Conservation (phyloP, 1,284 basidiomycete species). For the Leccinum fuscescens region DNA sequence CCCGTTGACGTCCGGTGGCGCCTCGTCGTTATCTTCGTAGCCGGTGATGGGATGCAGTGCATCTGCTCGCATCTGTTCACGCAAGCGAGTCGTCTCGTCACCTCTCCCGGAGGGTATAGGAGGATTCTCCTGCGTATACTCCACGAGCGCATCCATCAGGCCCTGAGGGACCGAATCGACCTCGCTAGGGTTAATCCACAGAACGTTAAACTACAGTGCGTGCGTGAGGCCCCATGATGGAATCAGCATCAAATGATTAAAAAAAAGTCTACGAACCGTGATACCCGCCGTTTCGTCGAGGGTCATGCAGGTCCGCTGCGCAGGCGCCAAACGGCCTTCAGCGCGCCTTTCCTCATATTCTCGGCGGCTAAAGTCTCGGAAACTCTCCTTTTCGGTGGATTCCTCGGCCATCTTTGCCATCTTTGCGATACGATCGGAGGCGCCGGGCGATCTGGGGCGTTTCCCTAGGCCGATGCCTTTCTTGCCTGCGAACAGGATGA, state of each 20-base stretch:
- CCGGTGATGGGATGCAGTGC: slow-evolving; percentile 51
- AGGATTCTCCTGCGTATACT: slow-evolving; percentile 35
- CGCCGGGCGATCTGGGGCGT: slow-evolving; percentile 63
- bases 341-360: slow-evolving; percentile 74
- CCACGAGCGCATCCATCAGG: slow-evolving; percentile 55
- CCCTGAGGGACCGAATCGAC: slow-evolving; percentile 59
- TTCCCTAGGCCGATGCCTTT: slow-evolving; percentile 74
- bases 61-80: slow-evolving; percentile 67
- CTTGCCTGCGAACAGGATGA: slow-evolving; percentile 50
- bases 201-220: slow-evolving; percentile 64
- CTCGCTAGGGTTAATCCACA: slow-evolving; percentile 63
- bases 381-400: slow-evolving; percentile 48
- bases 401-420: slow-evolving; percentile 70
- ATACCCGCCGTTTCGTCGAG: slow-evolving; percentile 71
- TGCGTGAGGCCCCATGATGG: background rate
- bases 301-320: slow-evolving; percentile 67
- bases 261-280: slow-evolving; percentile 43
- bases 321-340: slow-evolving; percentile 62
- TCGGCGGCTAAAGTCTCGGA: slow-evolving; percentile 62
- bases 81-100: slow-evolving; percentile 50
- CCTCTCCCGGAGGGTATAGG: slow-evolving; percentile 23
- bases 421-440: slow-evolving; percentile 64
- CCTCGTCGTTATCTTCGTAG: slow-evolving; percentile 29
- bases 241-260: background rate
- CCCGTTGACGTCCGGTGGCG: slow-evolving; percentile 22